Base-by-base conservation (phyloP, 306 rosid genomes). In the Dryas drummondii region DNA sequence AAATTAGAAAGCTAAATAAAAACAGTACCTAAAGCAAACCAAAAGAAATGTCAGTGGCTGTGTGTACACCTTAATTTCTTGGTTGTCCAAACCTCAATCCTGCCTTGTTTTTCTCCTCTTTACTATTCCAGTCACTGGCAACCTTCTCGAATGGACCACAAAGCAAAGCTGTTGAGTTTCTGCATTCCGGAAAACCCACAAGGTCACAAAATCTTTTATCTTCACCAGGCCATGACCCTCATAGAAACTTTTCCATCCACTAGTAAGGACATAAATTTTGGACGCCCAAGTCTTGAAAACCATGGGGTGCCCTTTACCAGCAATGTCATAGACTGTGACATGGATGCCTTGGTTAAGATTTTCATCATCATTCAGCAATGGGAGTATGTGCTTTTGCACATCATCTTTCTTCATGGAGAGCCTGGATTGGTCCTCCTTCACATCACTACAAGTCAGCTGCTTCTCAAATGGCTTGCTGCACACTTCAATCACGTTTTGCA, bases 401-500 rank as follows among this genome's bases (percentile, higher is more conserved):
- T 74, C 10, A 10, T 17, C 63, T 45, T 51, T 75, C 54, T 44
- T 52, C 45, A 75, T 74, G 9, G 71, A 15, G 6, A 75, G 78
- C 78, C 78, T 64, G 7, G 55, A 13, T 10, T 63, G 78, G 41
- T 53, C 46, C 9, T 75, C 64, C 5, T 15, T 64, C 55, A 75
- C 53, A 55, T 75, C 78, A 44, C 64, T 75, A 7, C 1, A 0
- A 1, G 72, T 75, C 17, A 75, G 19, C 16, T 68, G 74, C 72
- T 76, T 76, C 65, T 67, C 74, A 41, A 67, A 76, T 4, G 80
- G 80, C 44, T 15, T 4, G 59, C 60, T 56, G 69, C 74, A 67
- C 37, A 16, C 49, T 66, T 46, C 17, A 3, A 75, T 66, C 0
- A 65, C 19, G 42, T 6, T 26, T 2, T 19, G 46, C 32, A 75